These are phyloP conservation scores for Lachancea mirantina DNA, from an alignment of 805 yeast species.

Conservation along the genomic window DNA sequence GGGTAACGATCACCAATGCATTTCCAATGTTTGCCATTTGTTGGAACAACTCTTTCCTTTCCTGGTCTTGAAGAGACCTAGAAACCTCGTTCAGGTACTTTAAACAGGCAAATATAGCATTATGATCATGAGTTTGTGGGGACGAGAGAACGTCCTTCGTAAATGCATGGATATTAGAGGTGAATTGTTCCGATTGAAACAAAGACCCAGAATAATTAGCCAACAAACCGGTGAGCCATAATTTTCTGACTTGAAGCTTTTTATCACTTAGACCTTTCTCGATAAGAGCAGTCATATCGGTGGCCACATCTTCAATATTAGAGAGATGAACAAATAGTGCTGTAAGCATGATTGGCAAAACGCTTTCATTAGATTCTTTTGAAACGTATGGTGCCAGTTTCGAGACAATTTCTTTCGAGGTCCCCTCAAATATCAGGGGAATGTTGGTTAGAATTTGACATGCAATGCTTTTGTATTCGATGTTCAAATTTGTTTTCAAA, in stretches of 20 bases:
- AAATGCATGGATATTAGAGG: constrained; percentile 17
- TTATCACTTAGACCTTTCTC: constrained; percentile 60
- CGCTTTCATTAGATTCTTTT: constrained; percentile 71
- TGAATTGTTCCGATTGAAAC: constrained; percentile 26
- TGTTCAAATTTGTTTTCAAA: constrained; percentile 50
- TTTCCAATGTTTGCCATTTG: constrained; percentile 32
- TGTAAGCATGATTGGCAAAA: constrained; percentile 43
- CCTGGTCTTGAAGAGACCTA: constrained; percentile 9
- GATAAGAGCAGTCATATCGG: constrained; percentile 31
- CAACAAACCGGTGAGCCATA: constrained; percentile 54
- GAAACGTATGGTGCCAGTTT: constrained; percentile 45
- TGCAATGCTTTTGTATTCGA: constrained; percentile 57
- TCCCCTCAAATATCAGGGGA: constrained; percentile 21
- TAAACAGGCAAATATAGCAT: no score
- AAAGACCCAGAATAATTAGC: constrained; percentile 17
- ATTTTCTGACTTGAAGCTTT: constrained; percentile 51
- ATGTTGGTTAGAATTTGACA: constrained; percentile 38
- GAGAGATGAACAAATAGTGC: constrained; percentile 44
- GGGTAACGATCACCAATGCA: constrained; percentile 42
- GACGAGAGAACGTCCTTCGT: constrained; percentile 32
- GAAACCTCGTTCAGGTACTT: constrained; percentile 10
- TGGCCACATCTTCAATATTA: constrained; percentile 20
- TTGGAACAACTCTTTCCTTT: no score
- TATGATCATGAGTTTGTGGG: constrained; percentile 37
- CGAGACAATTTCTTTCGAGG: constrained; percentile 36